Percentiles rank a stretch among this genome's conserved stretches.
Evolutionary conservation across 805 yeast genomes (phyloP).

Genomic region (Kregervanrija delftensis): DNA sequence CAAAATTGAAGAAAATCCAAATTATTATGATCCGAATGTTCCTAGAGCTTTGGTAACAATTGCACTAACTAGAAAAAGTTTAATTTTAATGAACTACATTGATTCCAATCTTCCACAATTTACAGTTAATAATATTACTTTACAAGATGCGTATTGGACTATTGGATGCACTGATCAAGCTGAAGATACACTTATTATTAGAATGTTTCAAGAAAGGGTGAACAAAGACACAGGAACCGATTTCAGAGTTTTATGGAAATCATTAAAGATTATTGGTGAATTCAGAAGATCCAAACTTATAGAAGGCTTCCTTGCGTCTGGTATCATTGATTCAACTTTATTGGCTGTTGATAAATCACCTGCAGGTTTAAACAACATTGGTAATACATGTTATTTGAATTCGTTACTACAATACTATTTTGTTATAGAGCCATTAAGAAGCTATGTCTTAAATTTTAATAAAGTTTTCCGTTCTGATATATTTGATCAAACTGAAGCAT

Average conservation of each 20-base stretch:
- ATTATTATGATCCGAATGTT: conserved; percentile 33
- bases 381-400: conserved; percentile 92
- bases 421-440: conserved; percentile 74
- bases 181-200: conserved; percentile 49
- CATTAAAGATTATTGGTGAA: conserved; percentile 50
- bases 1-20: conserved; percentile 43
- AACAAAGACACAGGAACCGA: conserved; percentile 37
- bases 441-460: conserved; percentile 52
- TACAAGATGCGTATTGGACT: conserved; percentile 37
- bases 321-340: conserved; percentile 51
- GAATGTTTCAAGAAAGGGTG: conserved; percentile 42
- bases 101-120: conserved; percentile 35
- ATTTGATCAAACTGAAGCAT: conserved; percentile 27
- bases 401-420: conserved; percentile 88
- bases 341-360: conserved; percentile 73
- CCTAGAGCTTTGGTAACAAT: conserved; percentile 57
- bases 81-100: conserved; percentile 49
- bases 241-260: conserved; percentile 48
- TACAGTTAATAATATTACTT: conserved; percentile 6
- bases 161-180: conserved; percentile 47
- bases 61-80: conserved; percentile 52
- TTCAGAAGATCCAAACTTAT: conserved; percentile 50
- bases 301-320: conserved; percentile 49
- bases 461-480: conserved; percentile 23
- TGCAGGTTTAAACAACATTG: conserved; percentile 88